Percentiles rank a stretch among this genome's conserved stretches.
These are phyloP conservation scores for Petunia hybrid DNA, from an alignment of 305 asterid genomes.

Conservation along the genomic window DNA sequence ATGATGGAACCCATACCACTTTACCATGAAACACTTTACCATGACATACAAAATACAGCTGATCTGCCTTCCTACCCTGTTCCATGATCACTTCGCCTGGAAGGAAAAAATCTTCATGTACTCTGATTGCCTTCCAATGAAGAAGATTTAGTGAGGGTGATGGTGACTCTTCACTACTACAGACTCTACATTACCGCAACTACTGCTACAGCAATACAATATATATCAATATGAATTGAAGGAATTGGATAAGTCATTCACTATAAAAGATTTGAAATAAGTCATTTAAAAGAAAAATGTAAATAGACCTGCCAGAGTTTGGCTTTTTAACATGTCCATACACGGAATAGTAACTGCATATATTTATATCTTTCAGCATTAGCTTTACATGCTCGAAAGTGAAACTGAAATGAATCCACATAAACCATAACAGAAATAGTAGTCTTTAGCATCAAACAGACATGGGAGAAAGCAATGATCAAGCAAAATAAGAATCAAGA, in stretches of 20 bases:
- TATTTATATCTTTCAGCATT: too few relatives aligned
- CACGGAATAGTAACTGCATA: too few relatives aligned
- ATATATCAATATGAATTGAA: background rate
- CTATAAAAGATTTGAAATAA: background rate
- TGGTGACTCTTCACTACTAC: background rate
- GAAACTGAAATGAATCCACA: too few relatives aligned
- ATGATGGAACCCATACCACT: conserved; percentile 51
- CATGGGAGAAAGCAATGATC: too few relatives aligned
- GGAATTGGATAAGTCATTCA: background rate
- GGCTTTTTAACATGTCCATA: too few relatives aligned
- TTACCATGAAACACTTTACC: conserved; percentile 40
- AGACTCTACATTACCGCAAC: background rate
- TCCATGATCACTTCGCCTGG: conserved; percentile 74
- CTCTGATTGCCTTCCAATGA: conserved; percentile 52
- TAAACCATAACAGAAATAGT: too few relatives aligned
- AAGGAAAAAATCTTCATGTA: conserved; percentile 74
- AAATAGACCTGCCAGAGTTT: too few relatives aligned
- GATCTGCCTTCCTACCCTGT: conserved; percentile 60
- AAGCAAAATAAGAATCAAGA: too few relatives aligned
- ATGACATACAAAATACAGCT: conserved; percentile 63
- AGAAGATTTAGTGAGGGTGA: background rate
- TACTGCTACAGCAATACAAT: background rate
- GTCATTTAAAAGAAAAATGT: too few relatives aligned
- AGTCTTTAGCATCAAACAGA: too few relatives aligned
- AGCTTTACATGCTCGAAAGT: too few relatives aligned